Evolutionary conservation across 768 basidiomycete species (phyloP), one percentile per base, ranked within the genome.

Genomic region (Rhizopogon vinicolor): DNA sequence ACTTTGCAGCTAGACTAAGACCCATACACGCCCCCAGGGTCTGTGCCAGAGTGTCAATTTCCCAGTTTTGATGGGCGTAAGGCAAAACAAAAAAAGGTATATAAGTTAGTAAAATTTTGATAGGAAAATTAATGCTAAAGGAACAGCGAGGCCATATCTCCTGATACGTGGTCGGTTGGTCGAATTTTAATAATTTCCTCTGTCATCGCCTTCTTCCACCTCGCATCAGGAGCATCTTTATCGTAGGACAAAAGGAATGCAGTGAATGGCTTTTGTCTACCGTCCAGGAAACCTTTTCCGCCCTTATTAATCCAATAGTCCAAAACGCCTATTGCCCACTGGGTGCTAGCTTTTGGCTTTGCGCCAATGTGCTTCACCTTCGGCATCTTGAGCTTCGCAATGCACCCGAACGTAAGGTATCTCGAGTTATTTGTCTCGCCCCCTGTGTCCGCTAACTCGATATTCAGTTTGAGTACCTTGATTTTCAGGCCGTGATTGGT

Each of bases 401-500:
- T 1, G 0, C 3, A 8, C 22, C 2, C 3, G 9, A 49, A 49
- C 8, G 48, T 35, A 37, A 49, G 48, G 22, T 14, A 49, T 37
- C 48, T 49, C 19, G 48, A 49, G 9, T 49, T 6, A 13, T 22
- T 19, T 22, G 19, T n/a, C 10, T 41, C 31, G 16, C 33, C 40
- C n/a, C 12, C 28, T 22, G 29, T 12, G 35, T 39, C 10, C 0
- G 3, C 41, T 18, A 46, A 13, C 33, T 18, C 45, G 22, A 57
- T 45, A 4, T 28, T 18, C 39, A 54, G 29, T n/a, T 6, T 19
- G 37, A 35, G 28, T 16, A 57, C 19, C 22, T 49, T 57, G 44
- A 57, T 54, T 22, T 40, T 45, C 4, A 57, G 53, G 46, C 56
- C 56, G 33, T 57, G 56, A 41, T 57, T 57, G 9, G 56, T 57